Conservation (phyloP, 352 stramenopile species). For the Phytophthora hibernalis region DNA sequence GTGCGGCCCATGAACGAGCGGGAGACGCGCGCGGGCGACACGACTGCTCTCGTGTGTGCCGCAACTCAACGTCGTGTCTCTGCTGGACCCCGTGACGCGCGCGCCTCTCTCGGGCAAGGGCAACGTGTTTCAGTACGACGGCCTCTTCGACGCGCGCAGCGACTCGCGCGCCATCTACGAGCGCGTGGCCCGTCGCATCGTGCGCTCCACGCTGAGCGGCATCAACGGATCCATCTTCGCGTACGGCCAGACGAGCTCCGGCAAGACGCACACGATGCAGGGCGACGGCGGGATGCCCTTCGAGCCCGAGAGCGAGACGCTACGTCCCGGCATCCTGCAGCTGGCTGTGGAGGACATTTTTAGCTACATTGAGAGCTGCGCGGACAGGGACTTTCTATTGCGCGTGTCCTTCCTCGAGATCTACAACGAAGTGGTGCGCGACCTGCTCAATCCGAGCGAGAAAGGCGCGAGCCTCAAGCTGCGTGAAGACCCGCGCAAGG, state of each 20-base stretch:
- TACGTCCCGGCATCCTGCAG: conserved; percentile 79
- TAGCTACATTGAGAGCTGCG: conserved; percentile 74
- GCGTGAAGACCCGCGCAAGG: conserved; percentile 93
- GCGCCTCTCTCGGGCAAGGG: conserved; percentile 64
- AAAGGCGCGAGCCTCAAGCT: conserved; percentile 78
- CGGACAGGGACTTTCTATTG: conserved; percentile 94
- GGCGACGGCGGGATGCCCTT: conserved; percentile 54
- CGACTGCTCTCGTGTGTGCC: conserved; percentile 47
- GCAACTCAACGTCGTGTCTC: conserved; percentile 56
- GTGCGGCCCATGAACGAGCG: conserved; percentile 82
- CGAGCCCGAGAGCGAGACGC: conserved; percentile 13
- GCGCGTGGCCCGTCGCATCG: conserved; percentile 71
- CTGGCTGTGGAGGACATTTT: conserved; percentile 97
- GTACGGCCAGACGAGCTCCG: conserved; percentile 96
- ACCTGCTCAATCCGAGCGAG: conserved; percentile 90
- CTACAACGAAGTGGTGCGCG: conserved; percentile 98
- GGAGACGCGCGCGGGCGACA: conserved; percentile 56
- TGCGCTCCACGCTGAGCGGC: conserved; percentile 69
- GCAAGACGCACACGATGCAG: conserved; percentile 98
- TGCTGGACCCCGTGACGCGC: conserved; percentile 58
- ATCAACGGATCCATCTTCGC: conserved; percentile 95
- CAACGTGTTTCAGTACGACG: conserved; percentile 85
- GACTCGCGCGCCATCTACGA: conserved; percentile 68
- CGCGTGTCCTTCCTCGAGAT: conserved; percentile 99
- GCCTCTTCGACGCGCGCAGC: conserved; percentile 70